phyloP scores from a whole-genome alignment of 73 alveolate species.

The Blepharisma stoltei region DNA sequence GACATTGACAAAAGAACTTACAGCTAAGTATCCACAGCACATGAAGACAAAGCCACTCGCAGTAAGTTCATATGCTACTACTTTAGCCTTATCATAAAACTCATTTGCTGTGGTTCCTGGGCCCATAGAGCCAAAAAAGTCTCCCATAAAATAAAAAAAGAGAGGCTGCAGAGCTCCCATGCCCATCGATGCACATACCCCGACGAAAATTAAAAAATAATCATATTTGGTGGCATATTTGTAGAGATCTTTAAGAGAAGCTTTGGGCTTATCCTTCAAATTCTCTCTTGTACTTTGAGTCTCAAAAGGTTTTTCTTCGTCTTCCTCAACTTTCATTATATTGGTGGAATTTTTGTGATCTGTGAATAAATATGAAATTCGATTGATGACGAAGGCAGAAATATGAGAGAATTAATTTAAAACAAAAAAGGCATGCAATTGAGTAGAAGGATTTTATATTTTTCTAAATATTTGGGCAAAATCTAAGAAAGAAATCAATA shows the following conservation, averaged over 20 bases:
- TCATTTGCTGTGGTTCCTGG: not conserved
- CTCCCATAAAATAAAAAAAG: not conserved
- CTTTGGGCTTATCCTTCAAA: not conserved
- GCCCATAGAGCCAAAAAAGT: not conserved
- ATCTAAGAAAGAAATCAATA: too few species aligned
- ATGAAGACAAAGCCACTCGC: not conserved
- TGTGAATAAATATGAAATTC: too few species aligned
- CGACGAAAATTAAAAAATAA: not conserved
- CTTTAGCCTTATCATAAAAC: not conserved
- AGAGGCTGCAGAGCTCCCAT: not conserved
- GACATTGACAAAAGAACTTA: not conserved
- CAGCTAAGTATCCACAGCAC: not conserved
- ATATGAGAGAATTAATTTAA: too few species aligned
- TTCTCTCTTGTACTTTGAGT: too few species aligned
- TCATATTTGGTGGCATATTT: not conserved
- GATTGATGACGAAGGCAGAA: too few species aligned
- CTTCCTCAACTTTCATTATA: too few species aligned
- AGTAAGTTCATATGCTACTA: not conserved
- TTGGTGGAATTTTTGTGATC: too few species aligned
- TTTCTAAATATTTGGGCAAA: too few species aligned
- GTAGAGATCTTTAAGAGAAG: not conserved
- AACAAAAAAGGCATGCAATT: too few species aligned
- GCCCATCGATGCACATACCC: not conserved
- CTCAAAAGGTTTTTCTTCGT: too few species aligned
- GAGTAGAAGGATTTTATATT: too few species aligned